A percentile compares a stretch with the other conserved stretches of the same genome.
Conservation (phyloP, 306 rosid genomes). For the Rosa rugosa region DNA sequence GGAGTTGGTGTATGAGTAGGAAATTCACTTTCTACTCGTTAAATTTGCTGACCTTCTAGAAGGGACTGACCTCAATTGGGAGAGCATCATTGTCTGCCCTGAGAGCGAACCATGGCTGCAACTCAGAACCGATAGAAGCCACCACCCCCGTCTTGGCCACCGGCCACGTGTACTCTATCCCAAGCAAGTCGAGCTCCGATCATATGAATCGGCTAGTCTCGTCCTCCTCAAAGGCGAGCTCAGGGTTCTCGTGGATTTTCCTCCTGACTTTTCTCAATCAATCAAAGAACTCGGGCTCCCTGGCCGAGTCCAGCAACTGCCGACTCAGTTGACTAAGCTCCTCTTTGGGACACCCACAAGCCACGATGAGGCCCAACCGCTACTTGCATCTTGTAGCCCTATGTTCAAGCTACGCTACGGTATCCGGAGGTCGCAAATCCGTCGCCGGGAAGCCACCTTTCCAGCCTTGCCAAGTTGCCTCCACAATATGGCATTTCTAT, state of each 20-base stretch:
- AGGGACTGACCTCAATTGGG: slow-evolving; percentile 37
- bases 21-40: neutral
- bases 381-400: too few relatives aligned
- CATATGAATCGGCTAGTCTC: slow-evolving; percentile 49
- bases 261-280: slow-evolving; percentile 44
- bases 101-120: slow-evolving; percentile 54
- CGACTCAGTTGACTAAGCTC: slow-evolving; percentile 31
- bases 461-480: too few relatives aligned
- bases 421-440: too few relatives aligned
- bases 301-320: slow-evolving; percentile 43
- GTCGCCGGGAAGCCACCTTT: too few relatives aligned
- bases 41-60: neutral
- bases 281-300: slow-evolving; percentile 34
- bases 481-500: too few relatives aligned
- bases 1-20: too few relatives aligned
- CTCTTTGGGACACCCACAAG: too few relatives aligned
- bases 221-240: slow-evolving; percentile 52
- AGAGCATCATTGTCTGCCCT: slow-evolving; percentile 69
- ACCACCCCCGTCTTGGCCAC: slow-evolving; percentile 53
- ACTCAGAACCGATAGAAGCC: slow-evolving; percentile 46
- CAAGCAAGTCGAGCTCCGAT: slow-evolving; percentile 49
- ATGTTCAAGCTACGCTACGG: too few relatives aligned
- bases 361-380: too few relatives aligned
- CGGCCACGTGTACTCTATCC: slow-evolving; percentile 54
- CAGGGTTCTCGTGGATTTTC: slow-evolving; percentile 62